These are phyloP conservation scores for Metarhizium sp. DNA, from an alignment of 2,329 filamentous ascomycete species.

Conservation along the genomic window DNA sequence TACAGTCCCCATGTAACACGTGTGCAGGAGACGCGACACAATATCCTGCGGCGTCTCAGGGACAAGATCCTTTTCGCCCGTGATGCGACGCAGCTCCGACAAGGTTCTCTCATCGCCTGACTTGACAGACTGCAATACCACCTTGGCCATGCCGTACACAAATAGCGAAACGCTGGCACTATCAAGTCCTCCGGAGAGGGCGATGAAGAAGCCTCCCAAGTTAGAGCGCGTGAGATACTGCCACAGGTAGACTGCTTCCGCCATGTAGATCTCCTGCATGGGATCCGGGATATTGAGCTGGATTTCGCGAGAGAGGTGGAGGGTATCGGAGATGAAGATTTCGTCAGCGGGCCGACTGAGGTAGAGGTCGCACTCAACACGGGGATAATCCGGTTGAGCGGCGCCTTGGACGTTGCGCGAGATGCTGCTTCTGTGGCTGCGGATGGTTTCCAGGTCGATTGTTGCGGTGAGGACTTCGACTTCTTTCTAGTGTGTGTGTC, in stretches of 20 bases:
- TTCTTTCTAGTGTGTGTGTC: not conserved
- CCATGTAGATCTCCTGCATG: constrained; percentile 23
- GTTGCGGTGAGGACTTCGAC: constrained; percentile 60
- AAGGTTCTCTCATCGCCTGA: constrained; percentile 18
- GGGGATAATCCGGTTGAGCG: constrained; percentile 8
- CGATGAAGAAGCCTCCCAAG: constrained; percentile 42
- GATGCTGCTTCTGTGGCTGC: constrained; percentile 8
- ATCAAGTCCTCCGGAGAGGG: constrained; percentile 30
- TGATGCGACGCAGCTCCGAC: constrained; percentile 16
- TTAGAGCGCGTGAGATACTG: constrained; percentile 44
- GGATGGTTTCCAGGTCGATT: constrained; percentile 63
- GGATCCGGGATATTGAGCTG: constrained; percentile 15
- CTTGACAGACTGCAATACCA: constrained; percentile 44
- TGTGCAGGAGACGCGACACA: constrained; percentile 25
- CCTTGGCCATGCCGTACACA: constrained; percentile 41
- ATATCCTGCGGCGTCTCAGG: constrained; percentile 49
- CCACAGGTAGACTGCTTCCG: constrained; percentile 33
- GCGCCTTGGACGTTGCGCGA: constrained; percentile 9
- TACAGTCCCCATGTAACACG: constrained; percentile 55
- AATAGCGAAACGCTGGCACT: constrained; percentile 17
- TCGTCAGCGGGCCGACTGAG: constrained; percentile 14
- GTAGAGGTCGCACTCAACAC: constrained; percentile 13
- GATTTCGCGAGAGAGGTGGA: constrained; percentile 8
- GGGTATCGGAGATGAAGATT: constrained; percentile 18
- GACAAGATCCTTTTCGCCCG: constrained; percentile 26